Conservation (phyloP, 805 yeast genomes). For the Ogataea haglerorum region DNA sequence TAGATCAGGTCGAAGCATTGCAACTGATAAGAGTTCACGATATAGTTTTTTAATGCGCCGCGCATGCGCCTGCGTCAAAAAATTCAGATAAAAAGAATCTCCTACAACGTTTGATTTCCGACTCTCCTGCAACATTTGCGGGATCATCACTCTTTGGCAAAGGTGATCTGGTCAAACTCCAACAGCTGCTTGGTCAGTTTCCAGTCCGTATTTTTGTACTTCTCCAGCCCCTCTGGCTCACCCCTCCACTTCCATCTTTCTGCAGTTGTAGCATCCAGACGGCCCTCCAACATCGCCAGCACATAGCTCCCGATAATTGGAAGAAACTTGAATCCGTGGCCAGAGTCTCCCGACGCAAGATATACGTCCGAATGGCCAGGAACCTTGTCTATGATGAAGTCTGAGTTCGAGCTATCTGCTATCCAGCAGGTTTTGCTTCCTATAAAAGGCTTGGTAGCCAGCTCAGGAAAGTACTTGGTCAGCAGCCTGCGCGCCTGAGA, state of each 20-base stretch:
- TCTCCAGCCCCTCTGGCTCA: slow-evolving; percentile 3
- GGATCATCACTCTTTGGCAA: not conserved
- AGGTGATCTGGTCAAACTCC: slow-evolving; percentile 9
- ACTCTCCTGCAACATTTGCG: not conserved
- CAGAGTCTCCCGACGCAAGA: slow-evolving; percentile 47
- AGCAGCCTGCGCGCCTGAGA: slow-evolving; percentile 31
- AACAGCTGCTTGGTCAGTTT: slow-evolving; percentile 13
- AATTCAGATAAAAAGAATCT: no score
- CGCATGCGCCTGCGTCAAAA: slow-evolving; percentile 2
- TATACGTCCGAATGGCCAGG: slow-evolving; percentile 34
- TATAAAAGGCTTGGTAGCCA: slow-evolving; percentile 32
- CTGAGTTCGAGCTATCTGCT: slow-evolving; percentile 39
- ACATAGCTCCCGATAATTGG: slow-evolving; percentile 46
- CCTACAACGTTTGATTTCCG: no score
- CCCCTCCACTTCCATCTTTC: slow-evolving; percentile 35
- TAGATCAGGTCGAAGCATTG: not conserved
- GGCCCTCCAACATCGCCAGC: slow-evolving; percentile 30
- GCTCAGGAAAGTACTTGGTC: slow-evolving; percentile 37
- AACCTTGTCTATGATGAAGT: slow-evolving; percentile 39
- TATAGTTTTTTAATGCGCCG: not conserved
- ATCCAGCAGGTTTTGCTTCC: slow-evolving; percentile 38
- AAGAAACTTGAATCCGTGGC: slow-evolving; percentile 45
- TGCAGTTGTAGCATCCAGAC: slow-evolving; percentile 21
- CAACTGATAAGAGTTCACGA: not conserved
- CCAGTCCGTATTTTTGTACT: slow-evolving; percentile 10